Percentiles rank a stretch among this genome's conserved stretches.
phyloP scores from a whole-genome alignment of 352 stramenopile genomes.

The Sclerospora graminicola region DNA sequence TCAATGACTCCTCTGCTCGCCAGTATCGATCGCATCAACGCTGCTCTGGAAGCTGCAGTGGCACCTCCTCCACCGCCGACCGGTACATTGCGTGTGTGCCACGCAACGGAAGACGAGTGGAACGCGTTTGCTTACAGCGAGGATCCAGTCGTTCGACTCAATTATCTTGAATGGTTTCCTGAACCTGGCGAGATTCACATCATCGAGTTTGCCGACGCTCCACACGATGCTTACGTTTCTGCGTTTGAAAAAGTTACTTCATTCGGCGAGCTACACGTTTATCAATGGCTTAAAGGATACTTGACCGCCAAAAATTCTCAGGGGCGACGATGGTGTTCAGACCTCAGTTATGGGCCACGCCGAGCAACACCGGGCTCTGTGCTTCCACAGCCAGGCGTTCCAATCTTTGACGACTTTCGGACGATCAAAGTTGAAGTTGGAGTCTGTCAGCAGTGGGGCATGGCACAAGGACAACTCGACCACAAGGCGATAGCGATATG shows the following conservation, averaged over 20 bases:
- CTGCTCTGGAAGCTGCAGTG: no score
- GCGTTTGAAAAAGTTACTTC: not conserved
- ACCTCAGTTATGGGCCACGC: not conserved
- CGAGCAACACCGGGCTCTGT: not conserved
- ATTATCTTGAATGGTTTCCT: no score
- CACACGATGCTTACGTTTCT: not conserved
- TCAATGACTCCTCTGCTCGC: no score
- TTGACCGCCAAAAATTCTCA: not conserved
- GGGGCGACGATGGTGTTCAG: not conserved
- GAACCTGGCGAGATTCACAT: no score
- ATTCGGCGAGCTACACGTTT: not conserved
- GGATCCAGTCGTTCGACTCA: no score
- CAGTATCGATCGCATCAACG: no score
- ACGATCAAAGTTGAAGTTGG: not conserved
- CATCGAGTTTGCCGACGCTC: not conserved
- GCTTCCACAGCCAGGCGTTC: not conserved
- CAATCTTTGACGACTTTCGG: not conserved
- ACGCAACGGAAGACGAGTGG: no score
- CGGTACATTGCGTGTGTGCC: no score
- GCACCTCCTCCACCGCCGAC: no score
- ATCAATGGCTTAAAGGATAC: not conserved
- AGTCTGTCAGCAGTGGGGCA: not conserved
- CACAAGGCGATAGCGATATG: not conserved
- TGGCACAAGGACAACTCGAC: not conserved
- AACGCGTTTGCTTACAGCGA: no score